Percentiles rank a stretch among this genome's conserved stretches.
Evolutionary conservation across 2,329 filamentous ascomycete genomes (phyloP).

Genomic region (Beauveria varroae): DNA sequence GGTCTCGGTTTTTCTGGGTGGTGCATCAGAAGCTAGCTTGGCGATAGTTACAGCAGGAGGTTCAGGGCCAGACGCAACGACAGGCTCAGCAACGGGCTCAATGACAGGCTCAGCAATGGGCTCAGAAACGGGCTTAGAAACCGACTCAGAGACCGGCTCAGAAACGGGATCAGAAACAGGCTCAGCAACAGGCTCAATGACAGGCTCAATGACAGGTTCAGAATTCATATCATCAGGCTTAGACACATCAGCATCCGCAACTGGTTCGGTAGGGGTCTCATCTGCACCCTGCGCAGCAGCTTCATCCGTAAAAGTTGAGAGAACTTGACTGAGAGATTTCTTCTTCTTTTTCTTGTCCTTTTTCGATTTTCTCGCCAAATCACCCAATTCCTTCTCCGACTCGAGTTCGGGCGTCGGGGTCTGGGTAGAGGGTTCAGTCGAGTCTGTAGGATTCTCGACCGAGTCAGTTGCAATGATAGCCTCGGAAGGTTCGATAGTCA

Average conservation of each 20-base stretch:
- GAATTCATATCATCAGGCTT: neutral
- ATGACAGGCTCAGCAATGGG: neutral
- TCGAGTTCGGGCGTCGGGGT: neutral
- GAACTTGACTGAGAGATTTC: conserved; percentile 10
- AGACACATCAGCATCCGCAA: neutral
- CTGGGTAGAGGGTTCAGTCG: neutral
- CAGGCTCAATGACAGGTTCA: neutral
- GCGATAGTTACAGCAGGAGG: neutral
- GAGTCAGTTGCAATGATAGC: neutral
- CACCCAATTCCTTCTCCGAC: neutral
- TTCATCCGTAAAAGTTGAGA: neutral
- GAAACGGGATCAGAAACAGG: neutral
- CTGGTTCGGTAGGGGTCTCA: neutral
- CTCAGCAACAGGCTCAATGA: neutral
- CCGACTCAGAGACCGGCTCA: too few species aligned
- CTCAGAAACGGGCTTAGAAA: neutral
- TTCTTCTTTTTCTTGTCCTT: conserved; percentile 27
- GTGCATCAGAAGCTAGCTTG: neutral
- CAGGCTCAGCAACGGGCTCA: too few species aligned
- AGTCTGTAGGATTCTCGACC: neutral
- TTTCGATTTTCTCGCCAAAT: conserved; percentile 12
- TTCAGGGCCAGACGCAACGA: neutral
- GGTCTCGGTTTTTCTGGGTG: neutral
- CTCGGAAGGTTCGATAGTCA: neutral
- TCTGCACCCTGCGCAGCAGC: neutral